Base-by-base conservation (phyloP, 805 yeast genomes). In the Sugiyamaella valdiviana region DNA sequence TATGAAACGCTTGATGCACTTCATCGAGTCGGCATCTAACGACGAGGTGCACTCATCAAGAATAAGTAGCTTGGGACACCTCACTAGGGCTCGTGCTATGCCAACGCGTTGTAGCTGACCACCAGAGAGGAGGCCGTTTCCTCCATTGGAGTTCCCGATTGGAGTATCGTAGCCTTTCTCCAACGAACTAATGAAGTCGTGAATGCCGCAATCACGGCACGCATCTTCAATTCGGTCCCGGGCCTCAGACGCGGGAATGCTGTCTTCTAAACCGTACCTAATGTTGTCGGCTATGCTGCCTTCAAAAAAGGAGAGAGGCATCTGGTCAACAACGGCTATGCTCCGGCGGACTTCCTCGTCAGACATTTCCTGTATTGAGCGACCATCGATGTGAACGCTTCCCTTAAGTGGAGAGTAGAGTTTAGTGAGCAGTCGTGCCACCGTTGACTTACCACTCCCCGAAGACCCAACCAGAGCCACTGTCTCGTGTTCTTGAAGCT, bases 31-130 rank as follows among this genome's bases (percentile, higher is more conserved):
- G 0, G 82, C 71, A 62, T 93, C 99, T 43, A 93, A 69, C 0
- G 95, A 85, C 0, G 97, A 82, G 0, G 98, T 89, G 57, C 90
- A 83, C 62, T 93, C 99, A 65, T 93, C 99, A 43, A 93, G 64
- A 16, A 81, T 67, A 45, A 79, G 59, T 5, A 93, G 72, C 24
- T 69, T 68, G 0, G 97, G 93, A 17, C 73, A 69, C 35, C 90
- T 67, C 3, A 90, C 50, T 2, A 93, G 53, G 0, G 95, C 93
- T 44, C 98, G 73, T 0, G 91, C 95, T 45, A 93, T 79, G 0
- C 93, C 82, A 1, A 93, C 62, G 48, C 97, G 68, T 62, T 93
- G 98, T 6, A 83, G 72, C 63, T 93, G 98, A 2, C 99, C 99
- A 22, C 95, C 95, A 1, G 97, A 89, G 1, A 91, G 64, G 0